These are phyloP conservation scores for Triticum aestivum DNA, from an alignment of 176 grass and related monocot species.

Conservation along the genomic window DNA sequence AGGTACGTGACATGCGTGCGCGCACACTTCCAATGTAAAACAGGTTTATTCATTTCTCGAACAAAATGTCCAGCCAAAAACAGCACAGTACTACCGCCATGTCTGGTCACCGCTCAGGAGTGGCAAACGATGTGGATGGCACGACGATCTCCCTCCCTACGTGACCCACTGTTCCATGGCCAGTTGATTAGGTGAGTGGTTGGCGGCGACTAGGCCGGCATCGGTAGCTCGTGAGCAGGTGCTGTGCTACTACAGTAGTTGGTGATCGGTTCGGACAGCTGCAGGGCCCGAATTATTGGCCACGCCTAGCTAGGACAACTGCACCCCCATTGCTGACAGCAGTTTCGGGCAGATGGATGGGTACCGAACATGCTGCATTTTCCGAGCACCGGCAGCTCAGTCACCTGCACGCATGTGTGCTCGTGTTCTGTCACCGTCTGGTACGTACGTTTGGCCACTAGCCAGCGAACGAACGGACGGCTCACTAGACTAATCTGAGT, in stretches of 20 bases:
- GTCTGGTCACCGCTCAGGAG: no score
- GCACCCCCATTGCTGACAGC: background rate
- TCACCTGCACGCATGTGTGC: background rate
- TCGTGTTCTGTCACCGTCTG: background rate
- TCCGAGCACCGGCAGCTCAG: background rate
- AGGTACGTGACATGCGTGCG: constrained; percentile 32
- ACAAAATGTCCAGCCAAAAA: background rate
- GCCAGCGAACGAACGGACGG: no score
- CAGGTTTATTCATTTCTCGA: background rate
- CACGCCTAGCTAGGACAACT: background rate
- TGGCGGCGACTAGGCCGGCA: background rate
- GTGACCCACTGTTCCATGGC: background rate
- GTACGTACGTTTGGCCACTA: background rate
- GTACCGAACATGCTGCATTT: background rate
- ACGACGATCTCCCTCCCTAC: background rate
- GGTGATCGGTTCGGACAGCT: background rate
- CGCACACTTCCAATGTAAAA: no score
- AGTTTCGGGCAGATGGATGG: background rate
- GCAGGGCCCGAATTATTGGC: background rate
- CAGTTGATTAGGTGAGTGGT: background rate
- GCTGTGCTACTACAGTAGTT: no score
- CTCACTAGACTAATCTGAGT: background rate
- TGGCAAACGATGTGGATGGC: no score
- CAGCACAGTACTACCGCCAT: no score
- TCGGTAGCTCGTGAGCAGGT: background rate